phyloP scores from a whole-genome alignment of 148 eudicot genomes.

The Gaultheria prostrata region DNA sequence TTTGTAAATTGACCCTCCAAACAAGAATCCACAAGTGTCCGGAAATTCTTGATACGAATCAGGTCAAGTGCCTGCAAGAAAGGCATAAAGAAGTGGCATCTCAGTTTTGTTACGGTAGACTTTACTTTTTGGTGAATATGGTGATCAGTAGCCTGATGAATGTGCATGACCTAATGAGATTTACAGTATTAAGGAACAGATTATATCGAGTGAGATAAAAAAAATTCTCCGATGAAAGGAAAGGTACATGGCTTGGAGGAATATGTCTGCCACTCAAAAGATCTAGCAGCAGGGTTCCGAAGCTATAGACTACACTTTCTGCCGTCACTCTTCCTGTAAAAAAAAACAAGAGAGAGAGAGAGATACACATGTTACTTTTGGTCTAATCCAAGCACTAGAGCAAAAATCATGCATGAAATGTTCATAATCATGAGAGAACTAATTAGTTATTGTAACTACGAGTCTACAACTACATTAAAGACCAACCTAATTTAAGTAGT shows the following conservation, averaged over 20 bases:
- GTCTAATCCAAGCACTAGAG: background rate
- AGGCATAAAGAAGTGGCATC: background rate
- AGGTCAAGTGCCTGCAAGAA: constrained; percentile 61
- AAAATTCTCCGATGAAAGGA: background rate
- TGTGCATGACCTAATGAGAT: background rate
- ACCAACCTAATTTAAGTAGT: background rate
- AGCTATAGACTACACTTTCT: constrained; percentile 72
- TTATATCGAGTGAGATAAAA: background rate
- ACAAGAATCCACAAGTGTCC: constrained; percentile 66
- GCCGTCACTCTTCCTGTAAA: constrained; percentile 55
- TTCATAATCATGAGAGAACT: background rate
- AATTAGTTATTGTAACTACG: background rate
- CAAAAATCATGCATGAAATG: background rate
- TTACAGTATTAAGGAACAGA: background rate
- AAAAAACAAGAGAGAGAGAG: background rate
- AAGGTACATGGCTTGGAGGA: constrained; percentile 69
- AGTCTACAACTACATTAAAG: background rate
- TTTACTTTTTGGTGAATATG: background rate
- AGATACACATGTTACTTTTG: background rate
- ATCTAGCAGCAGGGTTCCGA: constrained; percentile 70
- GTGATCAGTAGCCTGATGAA: background rate
- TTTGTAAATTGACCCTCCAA: constrained; percentile 65
- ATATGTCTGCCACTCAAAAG: constrained; percentile 76
- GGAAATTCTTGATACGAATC: constrained; percentile 63
- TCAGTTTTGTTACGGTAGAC: background rate